Conservation (phyloP, 2,329 filamentous ascomycete genomes). For the Pleurostoma richardsiae region DNA sequence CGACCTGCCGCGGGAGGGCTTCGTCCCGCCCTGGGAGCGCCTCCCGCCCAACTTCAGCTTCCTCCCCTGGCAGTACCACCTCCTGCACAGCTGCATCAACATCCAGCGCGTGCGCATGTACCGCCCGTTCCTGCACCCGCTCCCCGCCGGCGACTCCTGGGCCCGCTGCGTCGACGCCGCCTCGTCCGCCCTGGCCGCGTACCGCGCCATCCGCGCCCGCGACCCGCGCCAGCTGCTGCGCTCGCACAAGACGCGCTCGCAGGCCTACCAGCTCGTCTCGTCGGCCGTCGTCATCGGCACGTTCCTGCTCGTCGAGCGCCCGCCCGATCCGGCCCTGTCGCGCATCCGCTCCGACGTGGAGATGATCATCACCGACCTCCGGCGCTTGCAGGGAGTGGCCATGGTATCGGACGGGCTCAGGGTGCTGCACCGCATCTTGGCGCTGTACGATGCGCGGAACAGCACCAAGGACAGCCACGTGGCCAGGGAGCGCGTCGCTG, state of each 20-base stretch:
- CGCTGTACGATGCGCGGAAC: neutral
- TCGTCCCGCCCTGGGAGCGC: neutral
- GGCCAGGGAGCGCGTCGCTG: neutral
- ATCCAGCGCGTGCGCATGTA: neutral
- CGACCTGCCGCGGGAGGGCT: neutral
- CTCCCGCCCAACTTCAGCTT: conserved; percentile 79
- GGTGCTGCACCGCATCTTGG: neutral
- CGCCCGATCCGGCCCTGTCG: neutral
- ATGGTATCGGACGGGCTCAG: neutral
- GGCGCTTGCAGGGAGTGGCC: neutral
- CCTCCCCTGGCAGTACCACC: conserved; percentile 75
- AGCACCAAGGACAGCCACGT: neutral
- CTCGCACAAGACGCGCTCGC: neutral
- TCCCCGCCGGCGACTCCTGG: neutral
- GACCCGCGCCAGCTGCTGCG: neutral
- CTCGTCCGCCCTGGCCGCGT: neutral
- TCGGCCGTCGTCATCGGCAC: neutral
- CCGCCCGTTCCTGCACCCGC: neutral
- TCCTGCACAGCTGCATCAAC: neutral
- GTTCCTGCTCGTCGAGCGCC: neutral
- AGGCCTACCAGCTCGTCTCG: neutral
- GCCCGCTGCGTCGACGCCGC: neutral
- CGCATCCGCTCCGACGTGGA: neutral
- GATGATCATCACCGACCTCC: neutral
- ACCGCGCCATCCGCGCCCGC: neutral